Evolutionary conservation across 2,329 filamentous ascomycete species (phyloP), one percentile per base, ranked within the genome.

Genomic region (Blumeriella jaapii): DNA sequence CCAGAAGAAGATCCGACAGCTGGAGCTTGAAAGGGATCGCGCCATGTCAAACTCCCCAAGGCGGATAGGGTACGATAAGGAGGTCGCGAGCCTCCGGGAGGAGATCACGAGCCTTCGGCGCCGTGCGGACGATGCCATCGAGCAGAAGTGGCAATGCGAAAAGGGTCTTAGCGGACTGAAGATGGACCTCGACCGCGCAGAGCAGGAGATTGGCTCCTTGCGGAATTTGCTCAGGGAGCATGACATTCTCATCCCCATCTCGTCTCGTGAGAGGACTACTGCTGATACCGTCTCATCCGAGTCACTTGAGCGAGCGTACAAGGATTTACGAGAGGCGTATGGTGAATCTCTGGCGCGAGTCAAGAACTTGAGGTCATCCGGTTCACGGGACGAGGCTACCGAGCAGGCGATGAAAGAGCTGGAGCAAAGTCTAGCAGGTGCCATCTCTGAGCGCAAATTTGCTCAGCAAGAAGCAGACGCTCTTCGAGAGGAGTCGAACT

Each of bases 121-220:
- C 42, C 77, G 91, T 35, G 89, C 89, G 18, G 89, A 98, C 51
- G 89, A 96, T 45, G 89, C 89, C 11, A 70, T 96, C 10, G 85
- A 94, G 54, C 83, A 93, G 53, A 96, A 96, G 60, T 96, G 84
- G 79, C 82, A 93, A 55, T 89, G 87, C 42, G 89, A 95, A 60
- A 93, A 93, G 61, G 85, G 85, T 12, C 65, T 96, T 2, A 71
- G 75, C 34, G 85, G 87, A 36, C 63, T 96, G 38, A 93, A 94
- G 63, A 95, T 94, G 82, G 89, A 96, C 54, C 73, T 98, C 26
- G 91, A 96, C 59, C 82, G 87, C 43, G 87, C 91, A 16, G 85
- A 95, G 58, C 82, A 91, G 56, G 91, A 98, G 61, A 93, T 93
- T 18, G 67, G 74, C 25, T 82, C 82, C n/a, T 69, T 98, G 25